Base-by-base conservation (phyloP, 768 basidiomycete species). In the Leccinum sublutescens region DNA sequence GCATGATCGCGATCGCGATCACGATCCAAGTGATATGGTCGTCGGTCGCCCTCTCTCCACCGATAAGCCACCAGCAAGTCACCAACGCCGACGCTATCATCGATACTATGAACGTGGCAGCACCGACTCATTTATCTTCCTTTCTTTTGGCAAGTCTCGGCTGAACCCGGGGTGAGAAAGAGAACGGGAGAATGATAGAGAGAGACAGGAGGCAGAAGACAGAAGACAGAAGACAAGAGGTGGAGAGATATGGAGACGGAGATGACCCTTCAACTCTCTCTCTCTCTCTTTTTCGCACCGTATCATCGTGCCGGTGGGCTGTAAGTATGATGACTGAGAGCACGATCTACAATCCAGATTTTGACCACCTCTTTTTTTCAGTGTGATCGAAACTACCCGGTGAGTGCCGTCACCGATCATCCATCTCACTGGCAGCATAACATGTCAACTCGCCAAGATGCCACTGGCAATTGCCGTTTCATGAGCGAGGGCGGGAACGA, bases 41-140 rank as follows among this genome's bases (percentile, higher is more conserved):
- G n/a, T 45, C n/a, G 4, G 56, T 52, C 56, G 53, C 52, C 27
- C 50, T 66, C 47, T 34, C 52, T 50, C 62, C 60, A 56, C 56
- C 29, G 67, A 73, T 66, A 64, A 62, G 59, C 33, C 31, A 58
- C 49, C 5, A 19, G 50, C 45, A 21, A 54, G 50, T 25, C 50
- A 54, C n/a, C 40, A n/a, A 43, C 40, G 38, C 10, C 40, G n/a
- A 43, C 40, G 40, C 40, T 19, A 45, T 45, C 11, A 45, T 45
- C 43, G 2, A 9, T 11, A 19, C 43, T 45, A 63, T 68, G 54
- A 70, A 56, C 64, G 68, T 65, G 66, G 68, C 51, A 57, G 40
- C 64, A 19, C 5, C 38, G 25, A 36, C 23, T 48, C 38, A 4
- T 51, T 34, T 27, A n/a, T 43, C n/a, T 19, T 43, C 40, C n/a